Base-by-base conservation (phyloP, 2,329 filamentous ascomycete genomes). In the Amesomyces nigricolor region DNA sequence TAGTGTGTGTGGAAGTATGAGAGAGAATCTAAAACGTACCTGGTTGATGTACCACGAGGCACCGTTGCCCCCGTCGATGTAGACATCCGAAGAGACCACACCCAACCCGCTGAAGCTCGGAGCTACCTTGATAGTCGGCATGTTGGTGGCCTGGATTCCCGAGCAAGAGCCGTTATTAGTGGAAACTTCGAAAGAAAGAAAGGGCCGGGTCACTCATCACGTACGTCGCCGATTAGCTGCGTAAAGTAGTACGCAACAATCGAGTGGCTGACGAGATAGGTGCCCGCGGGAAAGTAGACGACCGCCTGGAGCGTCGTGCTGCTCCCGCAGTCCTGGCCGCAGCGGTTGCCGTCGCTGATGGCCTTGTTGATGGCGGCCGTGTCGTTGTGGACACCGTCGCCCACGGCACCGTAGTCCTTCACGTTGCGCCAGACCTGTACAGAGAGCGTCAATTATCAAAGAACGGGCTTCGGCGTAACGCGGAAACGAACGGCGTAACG, bases 281-380 rank as follows among this genome's bases (percentile, higher is more conserved):
- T 95, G 61, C 92, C 91, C 7, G 89, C 78, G 38, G 91, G 91
- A 76, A 97, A 95, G 76, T 95, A 97, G 53, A 97, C 83, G 10
- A 97, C 75, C 30, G 89, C 92, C 0, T 92, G 96, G 30, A 81
- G 83, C 2, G 90, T 95, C 68, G 94, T 88, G 67, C 92, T 96
- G 59, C 83, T 82, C 38, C 29, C 29, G 30, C 52, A 54, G 13
- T 49, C 30, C 60, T 81, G 69, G 35, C 89, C 90, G 67, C 92
- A 97, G 39, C 92, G 88, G 64, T 79, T 77, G 30, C 90, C 89
- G 16, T 82, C 81, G 4, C 81, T 78, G 64, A 96, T 87, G 61
- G 91, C 90, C 40, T 74, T 71, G 73, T 96, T 96, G 79, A 97
- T 96, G 53, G 91, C 89, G 0, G 72, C 84, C 0, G 91, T 96